Conservation (phyloP, 2,329 filamentous ascomycete species). For the Dothidotthia symphoricarpi region DNA sequence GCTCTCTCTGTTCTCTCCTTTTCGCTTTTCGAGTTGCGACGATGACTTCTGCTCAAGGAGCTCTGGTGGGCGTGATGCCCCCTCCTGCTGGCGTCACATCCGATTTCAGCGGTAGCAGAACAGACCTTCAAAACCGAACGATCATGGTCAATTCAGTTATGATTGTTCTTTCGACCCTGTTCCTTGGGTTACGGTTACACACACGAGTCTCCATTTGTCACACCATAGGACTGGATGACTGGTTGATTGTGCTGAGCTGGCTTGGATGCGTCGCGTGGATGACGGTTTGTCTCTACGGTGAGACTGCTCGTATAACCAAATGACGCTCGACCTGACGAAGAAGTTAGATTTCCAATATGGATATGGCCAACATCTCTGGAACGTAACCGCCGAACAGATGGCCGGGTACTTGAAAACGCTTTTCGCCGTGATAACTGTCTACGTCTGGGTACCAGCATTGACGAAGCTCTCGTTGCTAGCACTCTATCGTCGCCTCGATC, state of each 20-base stretch:
- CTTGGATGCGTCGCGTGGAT: slow-evolving; percentile 19
- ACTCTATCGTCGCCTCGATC: slow-evolving; percentile 19
- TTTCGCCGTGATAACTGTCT: slow-evolving; percentile 15
- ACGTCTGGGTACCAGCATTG: slow-evolving; percentile 23
- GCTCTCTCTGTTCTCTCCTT: no score
- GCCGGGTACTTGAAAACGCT: slow-evolving; percentile 12
- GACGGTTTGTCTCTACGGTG: slow-evolving; percentile 11
- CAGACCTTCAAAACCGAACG: slow-evolving; percentile 11
- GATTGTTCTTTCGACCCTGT: slow-evolving; percentile 12
- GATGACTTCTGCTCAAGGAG: slow-evolving; percentile 4
- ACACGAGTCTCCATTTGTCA: slow-evolving; percentile 14
- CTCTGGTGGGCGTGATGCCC: slow-evolving; percentile 10
- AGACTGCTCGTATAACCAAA: background rate
- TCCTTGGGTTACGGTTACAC: slow-evolving; percentile 16
- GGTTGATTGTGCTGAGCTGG: slow-evolving; percentile 14
- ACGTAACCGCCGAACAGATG: slow-evolving; percentile 11
- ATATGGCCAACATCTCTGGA: slow-evolving; percentile 20
- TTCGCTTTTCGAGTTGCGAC: no score
- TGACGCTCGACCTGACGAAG: background rate
- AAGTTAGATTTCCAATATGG: slow-evolving; percentile 17
- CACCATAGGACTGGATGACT: slow-evolving; percentile 14
- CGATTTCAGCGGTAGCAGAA: slow-evolving; percentile 11
- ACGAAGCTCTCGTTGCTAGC: slow-evolving; percentile 20
- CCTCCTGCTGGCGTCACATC: slow-evolving; percentile 6
- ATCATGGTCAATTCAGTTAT: slow-evolving; percentile 13